Base-by-base conservation (phyloP, 306 rosid genomes). In the Cicer cuneatum region DNA sequence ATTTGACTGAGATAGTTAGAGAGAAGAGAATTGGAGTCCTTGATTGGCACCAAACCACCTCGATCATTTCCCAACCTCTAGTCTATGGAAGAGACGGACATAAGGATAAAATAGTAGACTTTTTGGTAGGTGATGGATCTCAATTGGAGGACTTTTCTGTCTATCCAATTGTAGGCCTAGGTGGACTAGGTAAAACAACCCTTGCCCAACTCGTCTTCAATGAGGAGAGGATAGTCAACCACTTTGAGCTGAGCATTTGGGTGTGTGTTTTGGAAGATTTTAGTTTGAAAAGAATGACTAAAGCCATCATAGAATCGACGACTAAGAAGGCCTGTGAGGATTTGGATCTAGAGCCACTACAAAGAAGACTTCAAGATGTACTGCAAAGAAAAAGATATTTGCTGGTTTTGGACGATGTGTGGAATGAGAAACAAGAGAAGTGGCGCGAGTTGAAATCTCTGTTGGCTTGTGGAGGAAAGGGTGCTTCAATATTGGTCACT, bases 181-280 rank as follows among this genome's bases (percentile, higher is more conserved):
- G 80, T 5, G 80, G 80, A 41, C 46, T 75, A 21, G 80, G 80
- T 7, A 75, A 75, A 42, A 75, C 73, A 53, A 29, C 80, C 29
- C 57, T 66, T 5, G 59, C 74, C 18, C 69, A 38, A 56, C 21
- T 69, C 4, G 7, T 67, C 8, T 76, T 29, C 74, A 76, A 76
- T 33, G 29, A 67, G 12, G 68, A 43, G 3, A 66, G 6, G 29
- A 29, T 76, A 5, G 40, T 45, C 3, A 8, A 56, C 12, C 74
- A 76, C 14, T 67, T 76, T 56, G 74, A 76, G 1, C 7, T 29
- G 1, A 76, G 51, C 67, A 76, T 56, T 12, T 76, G 80, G 80
- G 74, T 76, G 0, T 76, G 74, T 10, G 80, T 53, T 41, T 76
- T 68, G 0, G 57, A 66, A 33, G 74, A 76, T 56, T 76, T 76